Evolutionary conservation across 192 early-diverging fungal species (phyloP).

Genomic region (Funneliformis geosporum): DNA sequence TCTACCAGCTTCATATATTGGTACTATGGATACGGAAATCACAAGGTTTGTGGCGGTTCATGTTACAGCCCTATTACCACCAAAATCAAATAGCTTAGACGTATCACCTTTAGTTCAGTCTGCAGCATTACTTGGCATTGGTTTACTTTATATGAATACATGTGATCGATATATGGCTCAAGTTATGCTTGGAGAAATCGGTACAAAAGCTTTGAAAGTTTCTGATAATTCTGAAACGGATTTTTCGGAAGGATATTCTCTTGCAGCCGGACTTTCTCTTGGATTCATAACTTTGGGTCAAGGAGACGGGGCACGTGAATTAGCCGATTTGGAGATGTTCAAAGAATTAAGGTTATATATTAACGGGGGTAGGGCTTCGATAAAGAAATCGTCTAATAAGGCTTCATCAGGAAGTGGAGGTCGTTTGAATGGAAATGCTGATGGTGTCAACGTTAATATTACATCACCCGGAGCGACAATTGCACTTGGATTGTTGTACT

Average conservation of each 20-base stretch:
- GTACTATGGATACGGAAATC: conserved; percentile 61
- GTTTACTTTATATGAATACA: conserved; percentile 71
- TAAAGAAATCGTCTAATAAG: neutral
- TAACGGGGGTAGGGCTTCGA: conserved; percentile 50
- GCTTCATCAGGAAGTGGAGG: neutral
- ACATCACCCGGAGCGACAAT: conserved; percentile 69
- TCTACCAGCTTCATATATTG: conserved; percentile 66
- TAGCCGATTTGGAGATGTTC: conserved; percentile 60
- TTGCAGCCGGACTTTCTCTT: conserved; percentile 82
- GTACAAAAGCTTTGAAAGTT: conserved; percentile 28
- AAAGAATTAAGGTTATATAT: conserved; percentile 58
- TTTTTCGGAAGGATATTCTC: conserved; percentile 64
- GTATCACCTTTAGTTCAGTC: conserved; percentile 67
- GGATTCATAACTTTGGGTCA: conserved; percentile 78
- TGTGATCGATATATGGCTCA: conserved; percentile 70
- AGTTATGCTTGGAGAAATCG: conserved; percentile 74
- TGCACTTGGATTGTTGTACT: conserved; percentile 81
- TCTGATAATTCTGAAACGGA: conserved; percentile 32
- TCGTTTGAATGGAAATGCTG: neutral
- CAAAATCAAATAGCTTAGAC: conserved; percentile 58
- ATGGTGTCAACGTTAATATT: conserved; percentile 48
- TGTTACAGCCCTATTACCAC: conserved; percentile 69
- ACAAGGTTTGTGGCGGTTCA: conserved; percentile 75
- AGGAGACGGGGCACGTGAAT: conserved; percentile 50
- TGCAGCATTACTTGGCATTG: conserved; percentile 74